Conservation (phyloP, 257 asterid species). For the Euphrasia confusa region DNA sequence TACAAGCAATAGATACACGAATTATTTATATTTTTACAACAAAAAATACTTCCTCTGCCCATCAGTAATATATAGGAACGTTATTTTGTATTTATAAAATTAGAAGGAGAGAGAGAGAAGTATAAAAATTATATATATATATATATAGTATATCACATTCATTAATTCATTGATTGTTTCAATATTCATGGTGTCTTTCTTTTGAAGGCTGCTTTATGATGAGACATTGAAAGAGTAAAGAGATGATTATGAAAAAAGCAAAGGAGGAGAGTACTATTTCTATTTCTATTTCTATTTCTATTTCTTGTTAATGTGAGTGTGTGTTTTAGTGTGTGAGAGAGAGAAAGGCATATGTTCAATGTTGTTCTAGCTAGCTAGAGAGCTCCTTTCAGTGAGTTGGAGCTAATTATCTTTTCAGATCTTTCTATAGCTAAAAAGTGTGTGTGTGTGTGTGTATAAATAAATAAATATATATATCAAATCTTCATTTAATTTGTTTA, state of each 20-base stretch:
- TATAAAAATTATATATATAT: no score
- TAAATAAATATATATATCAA: constrained; percentile 33
- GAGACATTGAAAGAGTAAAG: constrained; percentile 64
- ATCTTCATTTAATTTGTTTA: constrained; percentile 18
- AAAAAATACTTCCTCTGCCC: no score
- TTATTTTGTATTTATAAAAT: no score
- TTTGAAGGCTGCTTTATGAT: constrained; percentile 48
- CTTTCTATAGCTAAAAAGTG: no score
- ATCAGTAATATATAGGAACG: no score
- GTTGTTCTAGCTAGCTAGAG: no score
- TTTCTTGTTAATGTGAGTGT: constrained; percentile 7
- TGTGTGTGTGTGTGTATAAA: no score
- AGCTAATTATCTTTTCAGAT: background rate
- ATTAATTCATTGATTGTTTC: constrained; percentile 2
- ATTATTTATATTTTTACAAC: no score
- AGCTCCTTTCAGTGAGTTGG: no score
- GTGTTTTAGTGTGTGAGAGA: background rate
- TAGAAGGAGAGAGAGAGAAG: no score
- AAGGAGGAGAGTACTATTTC: constrained; percentile 24
- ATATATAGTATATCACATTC: background rate
- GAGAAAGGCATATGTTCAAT: background rate
- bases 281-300: no score
- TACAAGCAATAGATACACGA: no score
- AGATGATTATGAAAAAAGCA: constrained; percentile 27
- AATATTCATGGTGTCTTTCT: constrained; percentile 30